These are phyloP conservation scores for Benincasa hispida DNA, from an alignment of 306 rosid species.

Conservation along the genomic window DNA sequence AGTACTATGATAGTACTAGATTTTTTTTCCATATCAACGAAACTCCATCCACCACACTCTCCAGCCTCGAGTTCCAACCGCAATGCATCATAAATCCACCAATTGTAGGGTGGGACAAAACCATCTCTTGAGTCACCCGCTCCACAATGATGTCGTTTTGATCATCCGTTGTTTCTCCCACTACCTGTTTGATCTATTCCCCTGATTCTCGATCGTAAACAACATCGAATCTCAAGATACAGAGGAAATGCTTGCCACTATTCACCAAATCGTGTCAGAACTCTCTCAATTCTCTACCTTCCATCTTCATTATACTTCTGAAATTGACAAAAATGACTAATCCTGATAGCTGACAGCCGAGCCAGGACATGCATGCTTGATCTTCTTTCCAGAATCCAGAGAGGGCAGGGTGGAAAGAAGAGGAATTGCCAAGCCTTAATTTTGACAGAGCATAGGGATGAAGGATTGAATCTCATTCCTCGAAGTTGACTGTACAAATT, in stretches of 20 bases:
- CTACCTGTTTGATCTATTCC: not conserved
- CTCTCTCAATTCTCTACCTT: slow-evolving; percentile 18
- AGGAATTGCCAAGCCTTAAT: too few species aligned
- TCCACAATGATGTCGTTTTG: slow-evolving; percentile 16
- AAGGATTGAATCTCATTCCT: too few species aligned
- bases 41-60: slow-evolving; percentile 13
- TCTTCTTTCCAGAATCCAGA: too few species aligned
- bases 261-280: slow-evolving; percentile 45
- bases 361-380: slow-evolving; percentile 49
- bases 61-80: slow-evolving; percentile 22
- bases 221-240: slow-evolving; percentile 33
- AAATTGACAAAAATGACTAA: slow-evolving; percentile 41
- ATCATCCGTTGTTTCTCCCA: slow-evolving; percentile 13
- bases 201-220: not conserved
- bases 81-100: slow-evolving; percentile 40
- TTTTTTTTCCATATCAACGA: slow-evolving; percentile 20
- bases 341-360: slow-evolving; percentile 19
- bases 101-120: slow-evolving; percentile 26
- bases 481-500: too few species aligned
- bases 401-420: too few species aligned
- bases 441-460: too few species aligned
- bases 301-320: slow-evolving; percentile 15
- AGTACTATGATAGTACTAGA: too few species aligned
- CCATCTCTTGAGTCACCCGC: slow-evolving; percentile 47
- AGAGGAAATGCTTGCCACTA: slow-evolving; percentile 28